phyloP scores from a whole-genome alignment of 2,329 filamentous ascomycete genomes.

The Talaromyces sp. region DNA sequence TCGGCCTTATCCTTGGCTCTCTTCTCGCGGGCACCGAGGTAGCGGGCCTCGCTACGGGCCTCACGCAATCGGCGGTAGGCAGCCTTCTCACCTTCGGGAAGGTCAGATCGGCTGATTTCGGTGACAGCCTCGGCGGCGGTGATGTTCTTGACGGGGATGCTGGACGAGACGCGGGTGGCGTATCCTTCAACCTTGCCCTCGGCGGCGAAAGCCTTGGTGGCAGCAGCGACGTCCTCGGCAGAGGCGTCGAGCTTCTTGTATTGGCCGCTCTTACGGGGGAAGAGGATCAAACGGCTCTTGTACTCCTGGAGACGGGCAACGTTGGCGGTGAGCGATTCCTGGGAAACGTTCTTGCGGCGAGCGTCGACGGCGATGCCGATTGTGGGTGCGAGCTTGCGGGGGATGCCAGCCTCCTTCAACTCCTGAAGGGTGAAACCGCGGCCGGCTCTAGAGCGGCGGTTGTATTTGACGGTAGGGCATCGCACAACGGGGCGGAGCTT shows the following conservation, averaged over 20 bases:
- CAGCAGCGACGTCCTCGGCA: constrained; percentile 75
- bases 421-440: constrained; percentile 97
- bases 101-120: constrained; percentile 77
- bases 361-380: constrained; percentile 96
- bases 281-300: constrained; percentile 92
- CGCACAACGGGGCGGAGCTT: constrained; percentile 93
- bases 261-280: constrained; percentile 92
- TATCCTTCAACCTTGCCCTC: constrained; percentile 52
- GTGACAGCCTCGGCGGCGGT: constrained; percentile 56
- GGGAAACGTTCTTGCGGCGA: constrained; percentile 94
- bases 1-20: constrained; percentile 78
- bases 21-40: constrained; percentile 86
- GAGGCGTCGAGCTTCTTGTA: constrained; percentile 88
- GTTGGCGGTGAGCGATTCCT: constrained; percentile 92
- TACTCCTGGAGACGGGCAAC: constrained; percentile 97
- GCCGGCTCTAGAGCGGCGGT: constrained; percentile 93
- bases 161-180: constrained; percentile 52
- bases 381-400: constrained; percentile 89
- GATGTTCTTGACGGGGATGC: constrained; percentile 71
- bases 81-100: constrained; percentile 76
- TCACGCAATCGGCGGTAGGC: constrained; percentile 84
- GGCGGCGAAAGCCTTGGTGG: constrained; percentile 54
- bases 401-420: constrained; percentile 97
- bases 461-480: constrained; percentile 98
- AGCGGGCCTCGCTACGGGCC: constrained; percentile 77